Evolutionary conservation across 2,329 filamentous ascomycete genomes (phyloP), one percentile per base, ranked within the genome.

Genomic region (Emmonsiellopsis sp.): DNA sequence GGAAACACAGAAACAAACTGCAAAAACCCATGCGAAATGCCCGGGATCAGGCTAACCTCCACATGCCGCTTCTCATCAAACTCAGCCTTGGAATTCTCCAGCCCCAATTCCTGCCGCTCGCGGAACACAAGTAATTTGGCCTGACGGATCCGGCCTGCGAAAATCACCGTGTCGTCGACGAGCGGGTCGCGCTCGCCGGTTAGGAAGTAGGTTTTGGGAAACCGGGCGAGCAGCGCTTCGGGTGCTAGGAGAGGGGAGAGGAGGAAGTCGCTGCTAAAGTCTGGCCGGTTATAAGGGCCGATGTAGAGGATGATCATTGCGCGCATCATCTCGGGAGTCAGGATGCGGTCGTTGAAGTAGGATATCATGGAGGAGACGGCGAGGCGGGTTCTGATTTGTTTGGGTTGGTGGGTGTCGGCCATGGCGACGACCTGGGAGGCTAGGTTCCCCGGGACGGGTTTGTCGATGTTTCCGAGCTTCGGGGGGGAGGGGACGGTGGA

Each of bases 291-390:
- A 66, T 96, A 87, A 0, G 91, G 90, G 0, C 93, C 93, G 53
- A 98, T 87, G 68, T 98, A 98, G 3, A 98, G 78, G 59, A 98
- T 95, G 59, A 98, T 95, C 91, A 98, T 97, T 58, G 91, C 89
- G 34, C 93, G 87, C 86, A 97, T 96, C 89, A 97, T 95, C 70
- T 98, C 93, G 0, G 93, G 92, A 0, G 89, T 92, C 11, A 98
- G 78, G 31, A 98, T 87, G 31, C 93, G 86, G 69, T 98, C 93
- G 68, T 95, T 93, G 70, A 96, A 95, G 71, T 97, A 97, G 0
- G 92, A 96, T 37, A 98, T 94, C 83, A 95, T 95, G n/a, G 86
- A 92, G 0, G 89, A 91, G 67, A 92, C 95, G 13, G 92, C 91
- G 8, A 98, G 80, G n/a, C 91, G 83, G 1, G 93, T 97, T 61